Evolutionary conservation across 306 rosid species (phyloP), one percentile per base, ranked within the genome.

Genomic region (Dryas octopetala): DNA sequence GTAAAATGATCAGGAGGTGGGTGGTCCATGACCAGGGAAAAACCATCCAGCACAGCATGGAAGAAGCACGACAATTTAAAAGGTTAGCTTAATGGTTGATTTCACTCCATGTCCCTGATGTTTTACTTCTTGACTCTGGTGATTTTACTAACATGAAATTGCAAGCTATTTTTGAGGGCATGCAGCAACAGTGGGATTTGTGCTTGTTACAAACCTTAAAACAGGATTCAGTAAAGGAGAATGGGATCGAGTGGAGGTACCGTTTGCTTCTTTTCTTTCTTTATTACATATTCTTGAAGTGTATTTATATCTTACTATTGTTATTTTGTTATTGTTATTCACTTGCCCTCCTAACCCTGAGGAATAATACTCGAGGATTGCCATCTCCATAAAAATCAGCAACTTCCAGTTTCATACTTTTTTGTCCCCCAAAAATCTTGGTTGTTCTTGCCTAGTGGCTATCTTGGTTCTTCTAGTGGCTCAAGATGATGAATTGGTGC

Each of bases 11-110:
- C 80, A 86, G 89, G 90, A 95, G 99, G 97, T 95, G 93, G 99
- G 19, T 95, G 93, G 95, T 95, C 81, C 88, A 92, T 81, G 91
- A 67, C 92, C 77, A 90, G 99, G 88, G 99, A 95, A 90, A 95
- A 95, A 74, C 99, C 97, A 78, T 87, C 91, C 40, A 77, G 86
- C 84, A 89, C 89, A 19, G 19, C 19, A 19, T 19, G 84, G 93
- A 90, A 88, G 99, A 95, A 86, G 99, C 99, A 74, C 85, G 88
- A 0, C 84, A 89, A 75, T 95, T 90, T 92, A 90, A 92, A 89
- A 92, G 97, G 97, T 95, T 54, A 72, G 74, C 40, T 38, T 80
- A 70, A 38, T 74, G 50, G 62, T 76, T 61, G 46, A 32, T 71
- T 66, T 59, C 32, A 14, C 28, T 79, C 54, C 63, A 14, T 71